Conservation (phyloP, 208 protist species). For the Trypanosoma mega region DNA sequence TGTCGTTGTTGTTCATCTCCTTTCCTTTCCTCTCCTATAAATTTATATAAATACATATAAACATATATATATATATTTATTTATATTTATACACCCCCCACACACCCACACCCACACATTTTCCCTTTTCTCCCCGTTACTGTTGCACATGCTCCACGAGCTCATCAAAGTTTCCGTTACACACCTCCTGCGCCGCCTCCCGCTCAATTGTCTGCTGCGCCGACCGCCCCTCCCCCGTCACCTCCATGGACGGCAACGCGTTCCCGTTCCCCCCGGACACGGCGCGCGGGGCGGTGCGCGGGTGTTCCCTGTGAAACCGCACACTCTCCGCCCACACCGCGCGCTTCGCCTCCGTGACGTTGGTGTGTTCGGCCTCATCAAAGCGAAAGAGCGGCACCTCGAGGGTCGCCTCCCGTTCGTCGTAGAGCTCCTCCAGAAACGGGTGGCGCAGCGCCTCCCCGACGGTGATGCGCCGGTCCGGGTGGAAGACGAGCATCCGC, state of each 20-base stretch:
- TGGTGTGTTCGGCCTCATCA: slow-evolving; percentile 76
- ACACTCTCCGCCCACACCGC: slow-evolving; percentile 86
- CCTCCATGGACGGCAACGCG: slow-evolving; percentile 42
- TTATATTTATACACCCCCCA: slow-evolving; percentile 2
- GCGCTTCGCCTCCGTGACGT: slow-evolving; percentile 75
- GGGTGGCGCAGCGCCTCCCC: slow-evolving; percentile 89
- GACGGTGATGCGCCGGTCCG: slow-evolving; percentile 90
- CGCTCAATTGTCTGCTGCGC: slow-evolving; percentile 80
- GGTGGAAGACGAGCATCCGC: slow-evolving; percentile 93
- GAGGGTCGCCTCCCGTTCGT: slow-evolving; percentile 70
- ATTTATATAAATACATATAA: too few species aligned
- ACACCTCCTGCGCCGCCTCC: slow-evolving; percentile 9
- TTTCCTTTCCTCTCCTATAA: background rate
- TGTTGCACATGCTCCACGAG: background rate
- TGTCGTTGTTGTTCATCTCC: background rate
- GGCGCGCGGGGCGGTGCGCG: slow-evolving; percentile 14
- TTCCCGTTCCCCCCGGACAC: background rate
- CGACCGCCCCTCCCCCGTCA: slow-evolving; percentile 65
- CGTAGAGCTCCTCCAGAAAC: slow-evolving; percentile 83
- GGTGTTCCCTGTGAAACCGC: slow-evolving; percentile 61
- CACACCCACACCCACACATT: slow-evolving; percentile 11
- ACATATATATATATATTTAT: slow-evolving; percentile 11
- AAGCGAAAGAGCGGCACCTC: slow-evolving; percentile 67
- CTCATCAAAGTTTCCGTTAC: slow-evolving; percentile 17
- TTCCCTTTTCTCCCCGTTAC: background rate